These are phyloP conservation scores for Arabidopsis thaliana DNA, from an alignment of 345 rosid genomes.

Conservation along the genomic window TAIR10.1 NC_003075.7:9270001-9270500, in stretches of 20 bases:
- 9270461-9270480: slow-evolving; percentile 48
- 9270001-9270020: slow-evolving; percentile 91
- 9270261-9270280: slow-evolving; percentile 10
- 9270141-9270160: slow-evolving; percentile 79
- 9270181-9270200: slow-evolving; percentile 79
- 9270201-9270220: slow-evolving; percentile 19
- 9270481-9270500: background rate
- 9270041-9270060: slow-evolving; percentile 82
- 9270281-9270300: slow-evolving; percentile 59
- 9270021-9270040: slow-evolving; percentile 84
- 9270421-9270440: slow-evolving; percentile 97
- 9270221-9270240: background rate
- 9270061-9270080: slow-evolving; percentile 8
- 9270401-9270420: slow-evolving; percentile 94
- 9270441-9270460: slow-evolving; percentile 86
- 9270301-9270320: slow-evolving; percentile 85
- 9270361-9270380: slow-evolving; percentile 50
- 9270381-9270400: slow-evolving; percentile 84
- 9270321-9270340: slow-evolving; percentile 97
- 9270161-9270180: slow-evolving; percentile 69
- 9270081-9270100: slow-evolving; percentile 24
- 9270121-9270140: slow-evolving; percentile 25
- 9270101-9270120: background rate
- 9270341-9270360: slow-evolving; percentile 54
- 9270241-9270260: background rate